Conservation (phyloP, 495 filamentous ascomycete genomes). For the Eremomyces bilateralis region DNA sequence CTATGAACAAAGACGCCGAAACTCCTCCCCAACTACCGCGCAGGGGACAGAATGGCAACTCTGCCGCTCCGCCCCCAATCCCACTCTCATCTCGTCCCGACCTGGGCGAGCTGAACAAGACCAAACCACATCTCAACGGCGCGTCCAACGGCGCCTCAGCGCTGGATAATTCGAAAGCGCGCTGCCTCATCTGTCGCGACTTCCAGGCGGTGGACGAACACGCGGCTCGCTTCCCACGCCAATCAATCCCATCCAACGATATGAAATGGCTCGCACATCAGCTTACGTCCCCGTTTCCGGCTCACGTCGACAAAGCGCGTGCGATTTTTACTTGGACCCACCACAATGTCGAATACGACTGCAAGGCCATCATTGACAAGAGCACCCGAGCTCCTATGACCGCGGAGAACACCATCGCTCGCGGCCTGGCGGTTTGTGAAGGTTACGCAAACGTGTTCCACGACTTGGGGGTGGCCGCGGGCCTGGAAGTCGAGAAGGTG, state of each 20-base stretch:
- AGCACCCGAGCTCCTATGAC: conserved; percentile 43
- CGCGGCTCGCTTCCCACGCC: conserved; percentile 53
- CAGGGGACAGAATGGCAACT: conserved; percentile 2
- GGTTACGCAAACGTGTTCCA: conserved; percentile 77
- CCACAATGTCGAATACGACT: conserved; percentile 79
- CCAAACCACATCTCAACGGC: conserved; percentile 26
- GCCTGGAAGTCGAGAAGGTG: conserved; percentile 48
- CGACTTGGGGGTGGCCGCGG: conserved; percentile 47
- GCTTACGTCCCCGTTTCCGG: conserved; percentile 60
- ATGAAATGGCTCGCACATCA: conserved; percentile 49
- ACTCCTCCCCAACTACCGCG: conserved; percentile 13
- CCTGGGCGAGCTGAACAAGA: conserved; percentile 29
- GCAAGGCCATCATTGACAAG: conserved; percentile 48
- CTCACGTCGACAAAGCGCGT: conserved; percentile 70
- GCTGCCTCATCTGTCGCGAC: conserved; percentile 66
- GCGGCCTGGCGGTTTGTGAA: conserved; percentile 71
- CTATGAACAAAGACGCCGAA: conserved; percentile 17
- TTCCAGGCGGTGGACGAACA: conserved; percentile 62
- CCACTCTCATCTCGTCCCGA: conserved; percentile 35
- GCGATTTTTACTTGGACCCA: conserved; percentile 90
- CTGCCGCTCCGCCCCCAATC: conserved; percentile 27
- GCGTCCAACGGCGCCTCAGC: conserved; percentile 2
- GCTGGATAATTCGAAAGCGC: not conserved
- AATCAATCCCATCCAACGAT: conserved; percentile 42
- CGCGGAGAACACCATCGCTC: conserved; percentile 40